phyloP scores from a whole-genome alignment of 2,329 filamentous ascomycete species.

The Calonectria hawksworthii region DNA sequence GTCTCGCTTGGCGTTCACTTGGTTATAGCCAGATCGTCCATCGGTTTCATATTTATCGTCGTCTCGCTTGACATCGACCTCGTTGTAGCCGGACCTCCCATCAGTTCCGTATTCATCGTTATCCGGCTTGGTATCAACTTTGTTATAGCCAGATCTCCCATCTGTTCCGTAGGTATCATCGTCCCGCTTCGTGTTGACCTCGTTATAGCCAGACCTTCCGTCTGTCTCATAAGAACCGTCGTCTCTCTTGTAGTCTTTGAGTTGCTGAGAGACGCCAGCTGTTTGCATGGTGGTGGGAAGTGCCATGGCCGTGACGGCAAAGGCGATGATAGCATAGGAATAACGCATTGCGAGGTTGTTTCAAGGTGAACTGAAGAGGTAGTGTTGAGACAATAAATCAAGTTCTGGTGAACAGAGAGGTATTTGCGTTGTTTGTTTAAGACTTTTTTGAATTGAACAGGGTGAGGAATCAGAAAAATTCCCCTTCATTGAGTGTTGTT shows the following conservation, averaged over 20 bases:
- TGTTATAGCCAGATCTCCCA: neutral
- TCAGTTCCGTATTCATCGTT: too few relatives aligned
- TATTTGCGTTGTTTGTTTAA: neutral
- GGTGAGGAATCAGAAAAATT: neutral
- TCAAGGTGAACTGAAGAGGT: neutral
- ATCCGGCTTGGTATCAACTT: neutral
- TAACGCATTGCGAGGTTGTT: neutral
- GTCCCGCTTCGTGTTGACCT: neutral
- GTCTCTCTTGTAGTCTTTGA: neutral
- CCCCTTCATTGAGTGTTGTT: neutral
- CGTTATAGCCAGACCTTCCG: neutral
- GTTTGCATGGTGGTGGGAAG: neutral
- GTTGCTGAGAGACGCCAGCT: neutral
- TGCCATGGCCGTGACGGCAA: neutral
- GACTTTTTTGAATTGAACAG: neutral
- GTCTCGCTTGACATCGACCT: too few relatives aligned
- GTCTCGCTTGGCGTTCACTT: neutral
- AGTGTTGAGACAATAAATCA: too few relatives aligned
- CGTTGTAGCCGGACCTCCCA: too few relatives aligned
- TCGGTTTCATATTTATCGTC: too few relatives aligned
- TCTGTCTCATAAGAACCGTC: neutral
- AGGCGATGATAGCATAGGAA: neutral
- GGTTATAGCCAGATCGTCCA: too few relatives aligned
- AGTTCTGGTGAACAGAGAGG: neutral
- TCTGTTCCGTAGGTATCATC: neutral